Conservation (phyloP, 805 yeast species). For the Saccharomycopsis fibuligera region DNA sequence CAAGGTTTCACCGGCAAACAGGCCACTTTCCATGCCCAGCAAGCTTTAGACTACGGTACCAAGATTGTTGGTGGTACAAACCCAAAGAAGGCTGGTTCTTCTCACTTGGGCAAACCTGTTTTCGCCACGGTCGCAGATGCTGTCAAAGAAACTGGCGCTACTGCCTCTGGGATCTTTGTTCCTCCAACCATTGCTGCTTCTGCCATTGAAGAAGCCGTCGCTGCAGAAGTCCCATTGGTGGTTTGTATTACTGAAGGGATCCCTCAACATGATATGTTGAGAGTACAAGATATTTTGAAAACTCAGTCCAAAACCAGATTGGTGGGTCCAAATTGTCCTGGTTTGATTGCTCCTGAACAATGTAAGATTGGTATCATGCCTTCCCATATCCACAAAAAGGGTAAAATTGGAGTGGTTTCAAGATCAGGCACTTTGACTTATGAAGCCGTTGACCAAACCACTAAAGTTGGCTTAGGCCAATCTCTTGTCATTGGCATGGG, state of each 20-base stretch:
- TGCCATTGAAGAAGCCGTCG: slow-evolving; percentile 95
- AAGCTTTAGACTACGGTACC: slow-evolving; percentile 93
- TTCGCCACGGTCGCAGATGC: slow-evolving; percentile 87
- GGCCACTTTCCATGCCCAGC: slow-evolving; percentile 97
- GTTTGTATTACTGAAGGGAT: slow-evolving; percentile 98
- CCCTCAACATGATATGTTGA: slow-evolving; percentile 97
- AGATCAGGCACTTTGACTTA: slow-evolving; percentile 97
- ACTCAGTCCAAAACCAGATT: slow-evolving; percentile 92
- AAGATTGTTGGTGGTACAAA: slow-evolving; percentile 97
- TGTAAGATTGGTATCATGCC: slow-evolving; percentile 99
- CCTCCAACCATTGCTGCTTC: slow-evolving; percentile 96
- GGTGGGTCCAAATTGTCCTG: slow-evolving; percentile 99
- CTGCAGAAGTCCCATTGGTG: slow-evolving; percentile 90
- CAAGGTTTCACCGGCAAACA: slow-evolving; percentile 99
- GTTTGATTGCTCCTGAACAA: slow-evolving; percentile 94
- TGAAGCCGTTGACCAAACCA: slow-evolving; percentile 98
- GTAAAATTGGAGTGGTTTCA: slow-evolving; percentile 91
- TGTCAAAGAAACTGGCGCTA: slow-evolving; percentile 83
- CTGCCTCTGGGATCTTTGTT: slow-evolving; percentile 93
- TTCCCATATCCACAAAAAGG: slow-evolving; percentile 82
- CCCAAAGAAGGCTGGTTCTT: slow-evolving; percentile 94
- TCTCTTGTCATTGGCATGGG: slow-evolving; percentile 97
- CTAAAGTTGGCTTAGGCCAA: slow-evolving; percentile 93
- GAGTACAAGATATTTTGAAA: slow-evolving; percentile 89
- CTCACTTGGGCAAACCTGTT: slow-evolving; percentile 85